Conservation (phyloP, 2,329 filamentous ascomycete species). For the Stachybotrys echinatus region DNA sequence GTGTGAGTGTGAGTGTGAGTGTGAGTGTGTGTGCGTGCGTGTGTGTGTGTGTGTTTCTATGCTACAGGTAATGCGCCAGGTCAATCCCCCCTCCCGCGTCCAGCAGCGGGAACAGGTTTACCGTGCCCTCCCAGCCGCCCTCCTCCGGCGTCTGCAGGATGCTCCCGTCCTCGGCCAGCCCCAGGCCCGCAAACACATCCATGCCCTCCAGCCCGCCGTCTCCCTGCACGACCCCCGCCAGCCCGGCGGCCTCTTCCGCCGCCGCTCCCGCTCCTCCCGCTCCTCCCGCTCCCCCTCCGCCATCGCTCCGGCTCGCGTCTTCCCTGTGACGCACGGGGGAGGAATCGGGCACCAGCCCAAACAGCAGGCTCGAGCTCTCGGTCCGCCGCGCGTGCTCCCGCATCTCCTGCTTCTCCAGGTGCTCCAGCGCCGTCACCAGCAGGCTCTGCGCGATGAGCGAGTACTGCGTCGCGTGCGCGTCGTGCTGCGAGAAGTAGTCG, state of each 20-base stretch:
- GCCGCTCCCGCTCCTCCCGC: slow-evolving; percentile 14
- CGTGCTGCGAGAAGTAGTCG: slow-evolving; percentile 42
- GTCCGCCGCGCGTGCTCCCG: slow-evolving; percentile 40
- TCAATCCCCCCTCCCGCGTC: slow-evolving; percentile 49
- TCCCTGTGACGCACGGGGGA: slow-evolving; percentile 6
- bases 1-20: too few relatives aligned
- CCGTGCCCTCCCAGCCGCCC: slow-evolving; percentile 32
- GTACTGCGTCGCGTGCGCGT: slow-evolving; percentile 47
- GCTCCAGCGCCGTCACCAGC: slow-evolving; percentile 36
- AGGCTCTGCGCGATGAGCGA: slow-evolving; percentile 48
- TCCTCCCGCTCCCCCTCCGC: slow-evolving; percentile 3
- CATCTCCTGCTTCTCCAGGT: slow-evolving; percentile 42
- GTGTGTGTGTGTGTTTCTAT: background rate
- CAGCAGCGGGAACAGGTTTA: slow-evolving; percentile 47
- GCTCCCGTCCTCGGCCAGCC: slow-evolving; percentile 22
- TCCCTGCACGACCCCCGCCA: slow-evolving; percentile 29
- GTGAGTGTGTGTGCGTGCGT: too few relatives aligned
- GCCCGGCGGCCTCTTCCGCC: slow-evolving; percentile 20
- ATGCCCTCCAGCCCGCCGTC: background rate
- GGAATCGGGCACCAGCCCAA: slow-evolving; percentile 38
- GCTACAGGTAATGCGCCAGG: slow-evolving; percentile 33
- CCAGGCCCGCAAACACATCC: slow-evolving; percentile 23
- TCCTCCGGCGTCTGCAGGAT: slow-evolving; percentile 36
- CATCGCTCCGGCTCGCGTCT: slow-evolving; percentile 9
- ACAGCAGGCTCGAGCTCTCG: slow-evolving; percentile 46